Base-by-base conservation (phyloP, 768 basidiomycete genomes). In the Scleroderma bovista region DNA sequence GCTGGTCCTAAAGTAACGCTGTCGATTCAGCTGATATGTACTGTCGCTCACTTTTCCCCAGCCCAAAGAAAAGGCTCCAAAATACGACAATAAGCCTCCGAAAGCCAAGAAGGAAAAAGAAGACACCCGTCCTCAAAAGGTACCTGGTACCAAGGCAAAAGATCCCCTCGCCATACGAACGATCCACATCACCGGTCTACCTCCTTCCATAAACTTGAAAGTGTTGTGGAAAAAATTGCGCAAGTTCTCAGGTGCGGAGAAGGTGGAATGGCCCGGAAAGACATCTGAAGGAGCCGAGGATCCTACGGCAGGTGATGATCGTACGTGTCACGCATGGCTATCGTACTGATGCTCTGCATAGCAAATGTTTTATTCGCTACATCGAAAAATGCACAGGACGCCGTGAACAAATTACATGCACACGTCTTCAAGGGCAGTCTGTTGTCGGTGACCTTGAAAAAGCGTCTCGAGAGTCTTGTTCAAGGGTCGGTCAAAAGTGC, bases 341-440 rank as follows among this genome's bases (percentile, higher is more conserved):
- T 19, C 17, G 17, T 16, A 17, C 45, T 53, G 6, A 49, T 1
- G 1, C 17, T 17, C n/a, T 26, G 17, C 38, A n/a, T 50, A 84
- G 93, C 91, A 6, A 76, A 88, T 54, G 81, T 86, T 16, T 52
- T 93, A 6, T 94, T 93, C 65, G 66, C 75, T 2, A 82, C 79
- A 1, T 82, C 91, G 2, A 72, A 74, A 6, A 66, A 77, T 23
- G 93, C 94, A 0, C 73, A 76, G 34, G 78, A 83, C 10, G 87
- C 91, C 2, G 81, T 88, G 34, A 71, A 67, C 47, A 91, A 88
- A 65, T 78, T 98, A 2, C 92, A 98, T 62, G 91, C 90, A 1
- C 92, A 94, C 62, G 86, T 93, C 24, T 95, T 87, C 78, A 94
- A 95, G 63, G 92, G 93, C 36, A 74, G 76, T 9, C 71, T 93